Conservation (phyloP, 306 rosid species). For the Malus sylvestris region DNA sequence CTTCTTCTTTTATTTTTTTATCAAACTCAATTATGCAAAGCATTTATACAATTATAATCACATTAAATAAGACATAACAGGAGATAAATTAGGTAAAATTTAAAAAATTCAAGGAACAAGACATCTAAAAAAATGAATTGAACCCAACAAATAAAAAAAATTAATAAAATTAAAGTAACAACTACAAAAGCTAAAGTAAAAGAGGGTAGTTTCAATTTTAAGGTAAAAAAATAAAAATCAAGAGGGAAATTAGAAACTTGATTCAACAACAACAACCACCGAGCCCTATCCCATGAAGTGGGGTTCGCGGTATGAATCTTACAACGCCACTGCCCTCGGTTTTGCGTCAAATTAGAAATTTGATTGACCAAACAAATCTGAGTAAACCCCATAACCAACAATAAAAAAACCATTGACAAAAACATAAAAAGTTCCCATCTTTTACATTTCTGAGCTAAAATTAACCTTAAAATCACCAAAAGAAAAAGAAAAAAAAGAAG, state of each 20-base stretch:
- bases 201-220: neutral
- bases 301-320: no score
- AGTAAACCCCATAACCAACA: neutral
- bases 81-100: neutral
- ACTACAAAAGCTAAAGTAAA: neutral
- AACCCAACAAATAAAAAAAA: neutral
- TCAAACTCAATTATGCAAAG: no score
- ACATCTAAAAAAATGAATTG: neutral
- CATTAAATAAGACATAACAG: neutral
- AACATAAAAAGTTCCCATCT: neutral
- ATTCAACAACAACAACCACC: neutral
- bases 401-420: neutral
- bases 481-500: neutral
- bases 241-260: constrained; percentile 2
- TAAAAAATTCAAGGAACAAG: neutral
- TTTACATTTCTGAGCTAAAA: neutral
- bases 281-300: no score
- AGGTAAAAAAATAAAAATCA: constrained; percentile 6
- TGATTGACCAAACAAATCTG: neutral
- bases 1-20: no score
- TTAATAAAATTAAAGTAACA: neutral
- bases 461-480: neutral
- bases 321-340: no score
- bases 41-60: neutral
- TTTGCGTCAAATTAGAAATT: neutral